These are phyloP conservation scores for Podaxis mareebaensis DNA, from an alignment of 768 basidiomycete genomes.

Conservation along the genomic window DNA sequence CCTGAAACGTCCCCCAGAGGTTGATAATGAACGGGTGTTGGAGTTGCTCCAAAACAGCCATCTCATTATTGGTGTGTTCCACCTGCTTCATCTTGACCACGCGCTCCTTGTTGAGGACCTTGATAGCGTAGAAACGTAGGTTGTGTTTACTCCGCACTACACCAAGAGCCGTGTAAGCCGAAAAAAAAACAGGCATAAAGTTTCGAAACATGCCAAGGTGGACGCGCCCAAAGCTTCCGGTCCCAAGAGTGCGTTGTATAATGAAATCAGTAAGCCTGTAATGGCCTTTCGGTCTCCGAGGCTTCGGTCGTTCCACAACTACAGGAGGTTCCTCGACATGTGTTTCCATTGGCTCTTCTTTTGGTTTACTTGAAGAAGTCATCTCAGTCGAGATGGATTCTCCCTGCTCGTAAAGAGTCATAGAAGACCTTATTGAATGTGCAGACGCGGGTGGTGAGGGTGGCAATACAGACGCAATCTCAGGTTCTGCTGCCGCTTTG, in stretches of 20 bases:
- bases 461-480: slow-evolving; percentile 18
- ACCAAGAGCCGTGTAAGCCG: slow-evolving; percentile 17
- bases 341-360: slow-evolving; percentile 20
- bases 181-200: slow-evolving; percentile 9
- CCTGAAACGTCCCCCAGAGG: slow-evolving; percentile 95
- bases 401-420: slow-evolving; percentile 51
- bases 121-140: slow-evolving; percentile 94
- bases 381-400: slow-evolving; percentile 70
- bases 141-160: slow-evolving; percentile 91
- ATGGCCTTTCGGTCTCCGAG: slow-evolving; percentile 54
- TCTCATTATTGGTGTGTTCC: slow-evolving; percentile 96
- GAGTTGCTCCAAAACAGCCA: slow-evolving; percentile 79
- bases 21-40: slow-evolving; percentile 95
- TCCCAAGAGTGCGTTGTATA: slow-evolving; percentile 83
- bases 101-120: slow-evolving; percentile 91
- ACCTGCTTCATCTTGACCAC: slow-evolving; percentile 93
- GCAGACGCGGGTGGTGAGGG: slow-evolving; percentile 32
- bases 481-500: slow-evolving; percentile 1
- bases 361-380: slow-evolving; percentile 46
- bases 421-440: slow-evolving; percentile 23
- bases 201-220: slow-evolving; percentile 63
- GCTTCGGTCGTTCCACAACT: slow-evolving; percentile 19
- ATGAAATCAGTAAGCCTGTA: slow-evolving; percentile 79
- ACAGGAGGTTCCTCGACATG: slow-evolving; percentile 18
- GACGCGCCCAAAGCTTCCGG: slow-evolving; percentile 97